Conservation (phyloP, 2,329 filamentous ascomycete species). For the Diaporthe vaccinii region DNA sequence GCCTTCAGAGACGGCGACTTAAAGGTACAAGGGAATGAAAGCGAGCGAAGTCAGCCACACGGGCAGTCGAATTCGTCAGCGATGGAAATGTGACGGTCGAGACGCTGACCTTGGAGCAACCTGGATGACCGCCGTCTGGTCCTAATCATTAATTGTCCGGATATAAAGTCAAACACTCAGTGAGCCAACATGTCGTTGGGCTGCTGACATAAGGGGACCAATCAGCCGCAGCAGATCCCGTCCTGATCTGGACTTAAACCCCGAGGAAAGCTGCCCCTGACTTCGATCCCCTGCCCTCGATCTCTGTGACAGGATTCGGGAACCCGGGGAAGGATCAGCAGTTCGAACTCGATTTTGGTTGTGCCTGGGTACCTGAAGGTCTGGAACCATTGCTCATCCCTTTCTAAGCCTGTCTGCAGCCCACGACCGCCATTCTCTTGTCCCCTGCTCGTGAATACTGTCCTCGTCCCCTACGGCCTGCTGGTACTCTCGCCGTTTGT, state of each 20-base stretch:
- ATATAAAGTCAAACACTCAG: not conserved
- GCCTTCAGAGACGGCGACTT: not conserved
- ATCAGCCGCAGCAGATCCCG: slow-evolving; percentile 1
- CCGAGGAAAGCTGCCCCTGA: not conserved
- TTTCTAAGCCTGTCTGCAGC: not conserved
- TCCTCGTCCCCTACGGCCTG: not conserved
- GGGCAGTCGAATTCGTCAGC: not conserved
- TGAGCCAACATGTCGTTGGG: not conserved
- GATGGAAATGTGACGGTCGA: not conserved
- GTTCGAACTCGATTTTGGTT: not conserved
- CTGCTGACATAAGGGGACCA: slow-evolving; percentile 17
- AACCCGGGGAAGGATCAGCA: slow-evolving; percentile 22
- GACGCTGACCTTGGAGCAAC: not conserved
- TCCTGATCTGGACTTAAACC: not conserved
- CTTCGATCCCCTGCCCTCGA: slow-evolving; percentile 8
- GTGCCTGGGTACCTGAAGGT: not conserved
- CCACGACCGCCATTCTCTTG: not conserved
- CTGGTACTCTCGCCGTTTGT: not conserved
- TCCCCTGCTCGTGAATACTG: not conserved
- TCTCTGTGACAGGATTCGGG: slow-evolving; percentile 11
- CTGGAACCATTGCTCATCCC: not conserved
- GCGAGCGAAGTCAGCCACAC: not conserved
- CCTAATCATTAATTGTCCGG: not conserved
- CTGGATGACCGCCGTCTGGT: too few relatives aligned
- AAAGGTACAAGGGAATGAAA: not conserved